Conservation (phyloP, 371 early-diverging fungal species). For the Syncephalastrum monosporum region DNA sequence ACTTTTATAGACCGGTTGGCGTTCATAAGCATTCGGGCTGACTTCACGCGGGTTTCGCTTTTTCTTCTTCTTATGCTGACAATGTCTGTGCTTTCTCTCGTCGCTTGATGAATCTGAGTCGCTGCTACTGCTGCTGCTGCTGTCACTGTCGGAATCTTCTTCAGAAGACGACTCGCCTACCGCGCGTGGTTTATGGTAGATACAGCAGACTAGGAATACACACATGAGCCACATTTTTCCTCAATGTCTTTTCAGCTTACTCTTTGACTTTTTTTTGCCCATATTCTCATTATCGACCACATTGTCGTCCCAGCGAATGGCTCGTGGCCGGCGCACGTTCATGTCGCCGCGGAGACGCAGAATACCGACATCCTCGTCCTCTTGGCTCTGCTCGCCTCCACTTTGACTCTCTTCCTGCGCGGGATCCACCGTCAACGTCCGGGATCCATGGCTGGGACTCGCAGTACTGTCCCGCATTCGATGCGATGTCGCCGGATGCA, state of each 20-base stretch:
- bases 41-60: conserved; percentile 47
- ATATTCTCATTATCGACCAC: conserved; percentile 89
- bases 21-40: conserved; percentile 72
- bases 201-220: conserved; percentile 74
- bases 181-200: conserved; percentile 72
- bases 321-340: conserved; percentile 36
- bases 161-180: conserved; percentile 74
- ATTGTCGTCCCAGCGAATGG: conserved; percentile 79
- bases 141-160: conserved; percentile 31
- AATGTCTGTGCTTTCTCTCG: conserved; percentile 19
- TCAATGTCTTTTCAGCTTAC: conserved; percentile 33
- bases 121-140: conserved; percentile 25
- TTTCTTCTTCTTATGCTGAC: conserved; percentile 34
- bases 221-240: background rate
- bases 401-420: conserved; percentile 13
- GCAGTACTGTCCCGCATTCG: conserved; percentile 27
- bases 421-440: conserved; percentile 37
- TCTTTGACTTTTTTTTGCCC: conserved; percentile 81
- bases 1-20: conserved; percentile 60
- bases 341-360: conserved; percentile 55
- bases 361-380: conserved; percentile 38
- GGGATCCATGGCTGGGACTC: conserved; percentile 33
- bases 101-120: background rate
- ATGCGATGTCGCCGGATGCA: conserved; percentile 13
- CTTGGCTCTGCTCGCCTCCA: conserved; percentile 4